phyloP scores from a whole-genome alignment of 2,329 filamentous ascomycete genomes.

The Penicillium rolfsii region DNA sequence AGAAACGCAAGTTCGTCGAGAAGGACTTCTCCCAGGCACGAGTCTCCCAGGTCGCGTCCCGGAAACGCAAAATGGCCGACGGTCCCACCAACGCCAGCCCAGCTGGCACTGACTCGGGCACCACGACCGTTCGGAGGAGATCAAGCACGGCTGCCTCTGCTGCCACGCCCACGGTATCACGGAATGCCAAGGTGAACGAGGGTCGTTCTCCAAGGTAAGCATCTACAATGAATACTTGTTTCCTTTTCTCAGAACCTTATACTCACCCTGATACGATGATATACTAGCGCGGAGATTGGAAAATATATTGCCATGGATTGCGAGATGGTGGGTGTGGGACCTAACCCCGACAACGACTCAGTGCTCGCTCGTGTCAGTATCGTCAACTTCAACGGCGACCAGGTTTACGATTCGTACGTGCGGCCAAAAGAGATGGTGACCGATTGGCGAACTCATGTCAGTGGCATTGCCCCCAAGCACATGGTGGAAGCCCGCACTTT shows the following conservation, averaged over 20 bases:
- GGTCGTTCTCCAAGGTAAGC: constrained; percentile 57
- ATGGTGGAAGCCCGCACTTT: constrained; percentile 73
- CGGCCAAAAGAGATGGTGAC: constrained; percentile 75
- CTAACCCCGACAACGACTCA: constrained; percentile 66
- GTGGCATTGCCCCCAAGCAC: constrained; percentile 75
- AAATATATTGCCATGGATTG: constrained; percentile 95
- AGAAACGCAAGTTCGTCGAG: constrained; percentile 38
- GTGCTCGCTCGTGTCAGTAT: constrained; percentile 83
- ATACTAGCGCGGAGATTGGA: constrained; percentile 67
- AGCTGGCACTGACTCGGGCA: constrained; percentile 64
- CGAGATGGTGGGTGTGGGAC: constrained; percentile 90
- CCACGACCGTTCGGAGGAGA: constrained; percentile 63
- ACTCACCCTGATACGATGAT: neutral
- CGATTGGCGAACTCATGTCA: constrained; percentile 87
- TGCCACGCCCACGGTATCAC: constrained; percentile 44
- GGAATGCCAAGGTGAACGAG: constrained; percentile 62
- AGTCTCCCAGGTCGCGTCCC: constrained; percentile 21
- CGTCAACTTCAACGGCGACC: constrained; percentile 90
- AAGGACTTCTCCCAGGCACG: constrained; percentile 26
- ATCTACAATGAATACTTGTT: neutral
- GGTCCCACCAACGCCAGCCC: constrained; percentile 40
- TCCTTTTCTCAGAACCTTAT: neutral
- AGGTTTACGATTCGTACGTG: constrained; percentile 94
- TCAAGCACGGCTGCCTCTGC: constrained; percentile 55
- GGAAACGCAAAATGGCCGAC: constrained; percentile 41